These are phyloP conservation scores for Phytophthora tubulina DNA, from an alignment of 352 stramenopile species.

Conservation along the genomic window DNA sequence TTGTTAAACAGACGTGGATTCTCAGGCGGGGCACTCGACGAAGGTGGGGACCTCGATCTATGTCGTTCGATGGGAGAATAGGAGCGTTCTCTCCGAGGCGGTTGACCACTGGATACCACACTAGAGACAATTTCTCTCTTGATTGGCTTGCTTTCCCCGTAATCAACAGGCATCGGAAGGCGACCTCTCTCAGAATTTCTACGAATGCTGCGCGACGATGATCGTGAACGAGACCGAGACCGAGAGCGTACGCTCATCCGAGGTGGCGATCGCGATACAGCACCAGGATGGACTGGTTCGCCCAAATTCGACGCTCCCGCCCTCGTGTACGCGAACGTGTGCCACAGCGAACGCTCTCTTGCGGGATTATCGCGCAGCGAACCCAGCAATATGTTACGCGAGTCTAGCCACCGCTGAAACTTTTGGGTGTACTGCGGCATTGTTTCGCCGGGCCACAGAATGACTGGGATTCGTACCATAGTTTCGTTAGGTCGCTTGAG, in stretches of 20 bases:
- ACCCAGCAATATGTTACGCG: conserved; percentile 21
- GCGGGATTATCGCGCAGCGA: conserved; percentile 32
- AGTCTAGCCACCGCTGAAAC: conserved; percentile 39
- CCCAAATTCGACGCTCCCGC: conserved; percentile 17
- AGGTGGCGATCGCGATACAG: conserved; percentile 8
- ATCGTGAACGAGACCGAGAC: conserved; percentile 30
- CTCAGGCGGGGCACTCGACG: conserved; percentile 16
- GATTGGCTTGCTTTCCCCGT: conserved; percentile 4
- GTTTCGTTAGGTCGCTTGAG: conserved; percentile 35
- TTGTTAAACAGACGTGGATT: conserved; percentile 12
- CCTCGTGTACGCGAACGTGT: conserved; percentile 40
- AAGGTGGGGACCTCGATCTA: conserved; percentile 11
- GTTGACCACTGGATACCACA: neutral
- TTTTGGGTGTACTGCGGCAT: conserved; percentile 38
- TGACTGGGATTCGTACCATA: conserved; percentile 35
- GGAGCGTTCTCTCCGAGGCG: conserved; percentile 1
- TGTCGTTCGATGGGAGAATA: conserved; percentile 4
- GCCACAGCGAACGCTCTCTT: conserved; percentile 42
- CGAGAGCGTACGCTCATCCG: conserved; percentile 9
- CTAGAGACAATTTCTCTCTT: conserved; percentile 4
- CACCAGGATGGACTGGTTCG: neutral
- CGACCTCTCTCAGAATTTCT: conserved; percentile 25
- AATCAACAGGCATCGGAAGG: neutral
- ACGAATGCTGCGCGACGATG: conserved; percentile 20
- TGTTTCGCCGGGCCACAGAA: conserved; percentile 34